Evolutionary conservation across 176 grass and related monocot genomes (phyloP).

Genomic region (Oryza coarctata): DNA sequence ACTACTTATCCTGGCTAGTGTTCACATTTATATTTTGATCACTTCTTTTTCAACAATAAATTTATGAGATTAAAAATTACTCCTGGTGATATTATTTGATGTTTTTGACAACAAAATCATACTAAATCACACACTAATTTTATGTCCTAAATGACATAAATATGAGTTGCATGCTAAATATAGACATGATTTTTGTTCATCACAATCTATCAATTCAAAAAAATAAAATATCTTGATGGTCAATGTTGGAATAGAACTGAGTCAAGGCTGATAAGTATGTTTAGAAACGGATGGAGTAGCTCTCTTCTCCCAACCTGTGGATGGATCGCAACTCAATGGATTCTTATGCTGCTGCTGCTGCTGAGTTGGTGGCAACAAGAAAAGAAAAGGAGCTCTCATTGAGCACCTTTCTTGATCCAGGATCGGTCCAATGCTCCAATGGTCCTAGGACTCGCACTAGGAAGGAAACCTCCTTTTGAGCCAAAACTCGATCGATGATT

Average conservation of each 20-base stretch:
- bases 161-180: not conserved
- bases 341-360: constrained; percentile 8
- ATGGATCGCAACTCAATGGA: constrained; percentile 10
- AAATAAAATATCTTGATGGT: not conserved
- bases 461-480: not conserved
- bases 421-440: not conserved
- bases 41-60: not conserved
- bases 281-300: not conserved
- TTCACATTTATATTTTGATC: not conserved
- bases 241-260: not conserved
- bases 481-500: not conserved
- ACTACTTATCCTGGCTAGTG: not conserved
- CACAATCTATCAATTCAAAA: not conserved
- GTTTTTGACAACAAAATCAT: too few relatives aligned
- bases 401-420: not conserved
- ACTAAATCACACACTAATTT: too few relatives aligned
- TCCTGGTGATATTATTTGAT: too few relatives aligned
- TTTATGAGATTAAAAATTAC: too few relatives aligned
- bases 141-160: too few relatives aligned
- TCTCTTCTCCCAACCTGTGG: not conserved
- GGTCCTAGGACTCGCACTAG: constrained; percentile 1
- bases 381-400: not conserved
- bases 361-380: constrained; percentile 20
- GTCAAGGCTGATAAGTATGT: not conserved
- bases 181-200: not conserved